phyloP scores from a whole-genome alignment of 78 protist species.

The Andalucia godoyi region DNA sequence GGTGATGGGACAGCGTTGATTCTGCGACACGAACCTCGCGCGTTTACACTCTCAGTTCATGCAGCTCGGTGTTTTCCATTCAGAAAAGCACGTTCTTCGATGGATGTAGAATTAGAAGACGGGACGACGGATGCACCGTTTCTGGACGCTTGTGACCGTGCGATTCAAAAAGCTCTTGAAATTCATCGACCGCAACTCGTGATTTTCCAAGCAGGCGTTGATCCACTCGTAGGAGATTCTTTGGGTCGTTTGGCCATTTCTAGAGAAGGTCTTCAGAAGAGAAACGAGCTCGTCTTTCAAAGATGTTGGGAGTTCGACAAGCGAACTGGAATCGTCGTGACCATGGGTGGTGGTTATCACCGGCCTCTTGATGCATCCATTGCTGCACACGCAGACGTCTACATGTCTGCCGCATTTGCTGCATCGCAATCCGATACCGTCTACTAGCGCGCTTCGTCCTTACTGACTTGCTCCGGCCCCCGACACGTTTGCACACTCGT shows the following conservation, averaged over 20 bases:
- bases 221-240: neutral
- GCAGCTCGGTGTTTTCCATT: neutral
- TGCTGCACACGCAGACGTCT: neutral
- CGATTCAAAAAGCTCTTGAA: neutral
- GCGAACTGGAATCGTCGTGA: neutral
- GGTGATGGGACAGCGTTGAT: neutral
- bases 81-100: neutral
- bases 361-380: neutral
- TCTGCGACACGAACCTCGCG: neutral
- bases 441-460: too few relatives aligned
- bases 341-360: neutral
- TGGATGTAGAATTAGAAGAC: neutral
- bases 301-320: neutral
- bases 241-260: neutral
- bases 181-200: neutral
- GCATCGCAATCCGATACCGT: too few relatives aligned
- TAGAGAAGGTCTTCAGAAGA: neutral
- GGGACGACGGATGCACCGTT: neutral
- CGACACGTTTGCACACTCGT: too few relatives aligned
- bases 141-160: neutral
- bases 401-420: too few relatives aligned
- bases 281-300: neutral
- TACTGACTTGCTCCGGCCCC: too few relatives aligned
- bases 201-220: neutral
- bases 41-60: neutral